Evolutionary conservation across 768 basidiomycete species (phyloP), one percentile per base, ranked within the genome.

Genomic region (Multifurca ochricompacta): DNA sequence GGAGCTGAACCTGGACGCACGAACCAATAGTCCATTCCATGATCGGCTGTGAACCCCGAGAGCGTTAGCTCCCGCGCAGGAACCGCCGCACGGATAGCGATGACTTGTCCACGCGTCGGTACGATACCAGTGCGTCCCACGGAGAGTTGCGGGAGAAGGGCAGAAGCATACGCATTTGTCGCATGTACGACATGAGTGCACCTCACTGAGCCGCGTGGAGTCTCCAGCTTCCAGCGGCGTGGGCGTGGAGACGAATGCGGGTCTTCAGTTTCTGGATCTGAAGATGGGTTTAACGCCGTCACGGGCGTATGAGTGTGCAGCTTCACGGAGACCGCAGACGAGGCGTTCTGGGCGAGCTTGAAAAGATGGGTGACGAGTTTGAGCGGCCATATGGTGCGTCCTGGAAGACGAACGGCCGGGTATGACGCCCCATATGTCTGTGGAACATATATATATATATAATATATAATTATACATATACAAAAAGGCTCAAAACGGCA

Each of bases 101-200:
- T 64, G 39, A 83, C 73, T 64, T 92, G 90, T 1, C 83, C 88
- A 10, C 90, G 82, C 0, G 79, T 79, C 0, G 88, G 90, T 3
- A 86, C 68, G 49, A 91, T 81, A 1, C 78, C 77, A 1, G 60
- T 57, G 13, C 73, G 72, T 0, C 82, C n/a, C n/a, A n/a, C 80
- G 7, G 73, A 61, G 27, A 92, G 65, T 54, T 81, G 77, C 0
- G 87, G 86, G n/a, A 96, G 72, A 32, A 95, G 77, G 61, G 86
- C 76, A 3, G 83, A 78, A 10, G 83, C 79, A 56, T 94, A 93
- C 0, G 73, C 93, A 62, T 96, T 96, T 9, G 90, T 93, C 0
- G 89, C 90, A 64, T 93, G 90, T 4, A 96, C 71, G 40, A 95
- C 77, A 55, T 82, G 80, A 18, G 73, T 67, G 58, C 85, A 82